Evolutionary conservation across 2,329 filamentous ascomycete genomes (phyloP).

Genomic region (Cladophialophora exuberans): DNA sequence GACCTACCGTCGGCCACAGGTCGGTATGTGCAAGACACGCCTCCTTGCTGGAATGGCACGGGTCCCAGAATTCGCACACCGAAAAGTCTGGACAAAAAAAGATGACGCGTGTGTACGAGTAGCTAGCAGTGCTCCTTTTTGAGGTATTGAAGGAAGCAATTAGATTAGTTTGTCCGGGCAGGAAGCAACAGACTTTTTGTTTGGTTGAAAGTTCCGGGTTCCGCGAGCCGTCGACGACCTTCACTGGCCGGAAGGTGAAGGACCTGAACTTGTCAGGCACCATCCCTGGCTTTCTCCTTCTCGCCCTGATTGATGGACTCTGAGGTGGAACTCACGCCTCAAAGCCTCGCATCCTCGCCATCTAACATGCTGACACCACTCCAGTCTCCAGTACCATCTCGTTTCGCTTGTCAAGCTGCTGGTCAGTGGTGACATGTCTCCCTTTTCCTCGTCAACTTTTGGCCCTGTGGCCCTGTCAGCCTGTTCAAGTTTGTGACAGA

Average conservation of each 20-base stretch:
- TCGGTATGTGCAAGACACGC: too few species aligned
- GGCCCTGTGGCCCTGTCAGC: constrained; percentile 4
- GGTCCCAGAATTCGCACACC: too few species aligned
- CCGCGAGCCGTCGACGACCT: constrained; percentile 11
- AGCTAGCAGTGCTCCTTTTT: too few species aligned
- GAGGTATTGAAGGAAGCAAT: too few species aligned
- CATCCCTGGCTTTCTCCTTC: neutral
- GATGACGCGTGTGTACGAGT: too few species aligned
- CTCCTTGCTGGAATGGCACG: too few species aligned
- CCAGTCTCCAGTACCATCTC: constrained; percentile 12
- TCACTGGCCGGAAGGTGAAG: constrained; percentile 9
- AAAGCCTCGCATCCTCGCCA: constrained; percentile 11
- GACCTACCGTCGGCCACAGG: too few species aligned
- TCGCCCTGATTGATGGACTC: constrained; percentile 8
- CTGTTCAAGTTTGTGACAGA: neutral
- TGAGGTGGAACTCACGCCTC: constrained; percentile 6
- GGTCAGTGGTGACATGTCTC: constrained; percentile 10
- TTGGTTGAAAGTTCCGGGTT: constrained; percentile 8
- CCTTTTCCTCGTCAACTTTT: constrained; percentile 2
- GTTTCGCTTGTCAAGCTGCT: constrained; percentile 15
- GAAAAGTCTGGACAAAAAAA: too few species aligned
- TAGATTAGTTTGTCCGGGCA: constrained; percentile 3
- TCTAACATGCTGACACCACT: constrained; percentile 12
- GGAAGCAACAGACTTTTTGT: neutral
- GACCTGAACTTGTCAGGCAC: constrained; percentile 7